These are phyloP conservation scores for Moricandia arvensis DNA, from an alignment of 345 rosid genomes.

Conservation along the genomic window DNA sequence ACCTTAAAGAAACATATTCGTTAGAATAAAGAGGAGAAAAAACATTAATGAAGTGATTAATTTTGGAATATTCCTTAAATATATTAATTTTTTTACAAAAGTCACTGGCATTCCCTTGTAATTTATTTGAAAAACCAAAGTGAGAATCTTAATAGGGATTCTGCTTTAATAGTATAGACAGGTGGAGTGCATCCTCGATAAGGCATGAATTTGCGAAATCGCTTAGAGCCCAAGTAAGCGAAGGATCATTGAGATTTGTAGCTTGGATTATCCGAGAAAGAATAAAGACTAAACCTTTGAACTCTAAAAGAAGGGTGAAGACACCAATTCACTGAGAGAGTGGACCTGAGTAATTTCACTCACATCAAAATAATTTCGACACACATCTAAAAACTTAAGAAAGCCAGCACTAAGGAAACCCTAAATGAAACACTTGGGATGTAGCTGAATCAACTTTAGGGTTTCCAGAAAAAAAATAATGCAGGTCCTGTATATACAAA, in stretches of 20 bases:
- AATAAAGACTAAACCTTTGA: neutral
- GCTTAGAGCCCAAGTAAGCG: slow-evolving; percentile 35
- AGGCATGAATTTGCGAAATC: slow-evolving; percentile 40
- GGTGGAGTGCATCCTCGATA: slow-evolving; percentile 49
- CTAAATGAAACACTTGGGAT: neutral
- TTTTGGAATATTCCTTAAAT: too few relatives aligned
- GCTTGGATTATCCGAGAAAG: neutral
- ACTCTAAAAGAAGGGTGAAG: neutral
- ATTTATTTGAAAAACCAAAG: too few relatives aligned
- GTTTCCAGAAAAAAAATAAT: neutral
- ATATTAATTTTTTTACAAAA: too few relatives aligned
- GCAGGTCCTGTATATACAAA: neutral
- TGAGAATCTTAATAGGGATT: too few relatives aligned
- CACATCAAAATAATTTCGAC: neutral
- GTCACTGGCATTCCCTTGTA: too few relatives aligned
- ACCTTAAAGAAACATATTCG: too few relatives aligned
- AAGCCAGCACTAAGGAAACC: neutral
- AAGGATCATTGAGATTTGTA: slow-evolving; percentile 20
- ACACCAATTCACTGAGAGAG: neutral
- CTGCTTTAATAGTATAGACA: neutral
- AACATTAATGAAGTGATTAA: too few relatives aligned
- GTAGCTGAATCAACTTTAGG: neutral
- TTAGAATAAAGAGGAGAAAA: too few relatives aligned
- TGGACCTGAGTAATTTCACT: neutral
- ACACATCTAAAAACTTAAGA: too few relatives aligned